These are phyloP conservation scores for Taiozyma sp. DNA, from an alignment of 1,139 yeast genomes.

Conservation along the genomic window DNA sequence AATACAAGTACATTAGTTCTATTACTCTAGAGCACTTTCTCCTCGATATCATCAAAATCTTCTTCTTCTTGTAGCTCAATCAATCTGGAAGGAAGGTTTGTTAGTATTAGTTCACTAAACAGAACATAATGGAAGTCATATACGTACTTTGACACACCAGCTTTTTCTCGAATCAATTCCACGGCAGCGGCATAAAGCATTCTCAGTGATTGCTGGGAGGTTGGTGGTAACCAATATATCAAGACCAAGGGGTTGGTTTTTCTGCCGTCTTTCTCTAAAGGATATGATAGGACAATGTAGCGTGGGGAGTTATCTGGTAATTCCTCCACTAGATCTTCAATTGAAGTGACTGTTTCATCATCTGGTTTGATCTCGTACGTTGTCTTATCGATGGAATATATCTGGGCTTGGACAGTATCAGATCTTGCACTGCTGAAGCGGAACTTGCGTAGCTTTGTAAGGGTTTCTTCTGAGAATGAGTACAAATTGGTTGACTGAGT, in stretches of 20 bases:
- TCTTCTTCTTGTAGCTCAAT: slow-evolving; percentile 58
- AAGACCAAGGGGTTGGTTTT: slow-evolving; percentile 70
- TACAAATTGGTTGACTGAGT: slow-evolving; percentile 43
- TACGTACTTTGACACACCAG: slow-evolving; percentile 66
- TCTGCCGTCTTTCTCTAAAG: slow-evolving; percentile 70
- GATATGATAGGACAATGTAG: slow-evolving; percentile 73
- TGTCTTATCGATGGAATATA: slow-evolving; percentile 52
- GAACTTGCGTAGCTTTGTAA: slow-evolving; percentile 59
- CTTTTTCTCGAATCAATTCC: slow-evolving; percentile 70
- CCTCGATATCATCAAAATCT: slow-evolving; percentile 48
- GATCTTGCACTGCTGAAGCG: slow-evolving; percentile 69
- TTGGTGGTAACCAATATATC: slow-evolving; percentile 82
- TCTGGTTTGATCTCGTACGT: slow-evolving; percentile 53
- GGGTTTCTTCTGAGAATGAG: slow-evolving; percentile 62
- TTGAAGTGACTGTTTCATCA: slow-evolving; percentile 36
- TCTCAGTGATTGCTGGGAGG: slow-evolving; percentile 70
- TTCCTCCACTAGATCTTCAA: slow-evolving; percentile 66
- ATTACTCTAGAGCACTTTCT: slow-evolving; percentile 17
- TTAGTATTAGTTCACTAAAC: slow-evolving; percentile 9
- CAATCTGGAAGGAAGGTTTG: slow-evolving; percentile 26
- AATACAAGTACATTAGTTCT: background rate
- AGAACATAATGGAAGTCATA: slow-evolving; percentile 4
- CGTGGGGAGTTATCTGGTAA: slow-evolving; percentile 83
- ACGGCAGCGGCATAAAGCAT: slow-evolving; percentile 92
- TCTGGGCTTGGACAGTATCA: slow-evolving; percentile 56